Percentiles rank a stretch among this genome's conserved stretches.
These are phyloP conservation scores for Pseudogymnoascus sp. DNA, from an alignment of 2,329 filamentous ascomycete species.

Conservation along the genomic window DNA sequence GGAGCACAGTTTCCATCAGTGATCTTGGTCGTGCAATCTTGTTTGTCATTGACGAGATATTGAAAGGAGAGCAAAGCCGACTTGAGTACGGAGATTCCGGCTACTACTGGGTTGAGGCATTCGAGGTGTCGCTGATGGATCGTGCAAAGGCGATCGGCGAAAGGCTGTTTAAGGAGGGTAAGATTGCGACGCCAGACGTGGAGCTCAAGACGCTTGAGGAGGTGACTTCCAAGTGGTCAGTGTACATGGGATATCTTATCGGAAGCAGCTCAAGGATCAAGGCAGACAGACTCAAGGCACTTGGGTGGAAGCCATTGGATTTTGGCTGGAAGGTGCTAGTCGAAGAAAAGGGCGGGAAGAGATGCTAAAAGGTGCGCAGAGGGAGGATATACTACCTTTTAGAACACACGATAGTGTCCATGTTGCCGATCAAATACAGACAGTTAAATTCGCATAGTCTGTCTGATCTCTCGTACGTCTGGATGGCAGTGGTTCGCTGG, in stretches of 20 bases:
- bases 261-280: neutral
- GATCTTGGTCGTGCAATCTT: neutral
- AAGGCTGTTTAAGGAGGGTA: neutral
- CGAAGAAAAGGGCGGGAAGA: neutral
- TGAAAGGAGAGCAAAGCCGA: neutral
- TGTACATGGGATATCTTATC: neutral
- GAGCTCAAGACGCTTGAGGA: neutral
- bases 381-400: neutral
- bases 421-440: neutral
- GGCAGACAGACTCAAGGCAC: neutral
- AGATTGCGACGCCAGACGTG: neutral
- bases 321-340: neutral
- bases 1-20: neutral
- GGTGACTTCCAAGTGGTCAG: neutral
- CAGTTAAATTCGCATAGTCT: neutral
- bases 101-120: conserved; percentile 4
- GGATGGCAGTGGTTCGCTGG: too few relatives aligned
- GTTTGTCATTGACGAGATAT: conserved; percentile 2
- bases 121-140: neutral
- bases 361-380: neutral
- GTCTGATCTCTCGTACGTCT: neutral
- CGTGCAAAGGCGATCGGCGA: neutral
- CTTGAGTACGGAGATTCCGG: neutral
- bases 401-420: neutral
- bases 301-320: neutral